Base-by-base conservation (phyloP, 768 basidiomycete genomes). In the Leccinum boreale region DNA sequence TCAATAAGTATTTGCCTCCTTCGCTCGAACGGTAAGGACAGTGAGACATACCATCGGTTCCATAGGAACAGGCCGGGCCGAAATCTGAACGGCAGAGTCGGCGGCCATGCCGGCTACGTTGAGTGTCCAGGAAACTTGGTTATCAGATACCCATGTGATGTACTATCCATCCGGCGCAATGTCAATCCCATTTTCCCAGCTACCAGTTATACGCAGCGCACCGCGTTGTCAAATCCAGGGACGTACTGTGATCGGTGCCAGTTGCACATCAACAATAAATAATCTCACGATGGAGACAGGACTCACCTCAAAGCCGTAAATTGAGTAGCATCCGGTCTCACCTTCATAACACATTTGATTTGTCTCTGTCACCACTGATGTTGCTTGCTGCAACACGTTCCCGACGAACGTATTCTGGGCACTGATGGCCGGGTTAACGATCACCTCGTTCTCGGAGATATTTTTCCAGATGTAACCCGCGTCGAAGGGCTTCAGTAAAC, bases 111-210 rank as follows among this genome's bases (percentile, higher is more conserved):
- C 91, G 3, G 81, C 78, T 21, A 78, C 87, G 52, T 82, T 80
- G 55, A 95, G 67, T 4, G 89, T 92, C 94, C 94, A 94, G 9
- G 86, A 75, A 24, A 79, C 67, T 62, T 83, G 76, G 69, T 83
- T 82, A 63, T 86, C 78, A 56, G 84, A 79, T 57, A 94, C 76
- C 94, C 94, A 96, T 3, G 90, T 83, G 63, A 95, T 92, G 67
- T 94, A 96, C 85, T 87, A 57, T 33, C 36, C 52, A 21, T 45
- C 23, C 15, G 5, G 31, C 19, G 19, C 26, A 52, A 29, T 42
- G 24, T 65, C 4, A 59, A 39, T 26, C 33, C 9, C 21, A 5
- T 42, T 28, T 24, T 29, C 28, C 17, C 31, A 46, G 19, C 42
- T 39, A 5, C 19, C 19, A 33, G 12, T 24, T n/a, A 46, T 44